Evolutionary conservation across 192 early-diverging fungal species (phyloP), one percentile per base, ranked within the genome.

Genomic region (Coemansia sp.): DNA sequence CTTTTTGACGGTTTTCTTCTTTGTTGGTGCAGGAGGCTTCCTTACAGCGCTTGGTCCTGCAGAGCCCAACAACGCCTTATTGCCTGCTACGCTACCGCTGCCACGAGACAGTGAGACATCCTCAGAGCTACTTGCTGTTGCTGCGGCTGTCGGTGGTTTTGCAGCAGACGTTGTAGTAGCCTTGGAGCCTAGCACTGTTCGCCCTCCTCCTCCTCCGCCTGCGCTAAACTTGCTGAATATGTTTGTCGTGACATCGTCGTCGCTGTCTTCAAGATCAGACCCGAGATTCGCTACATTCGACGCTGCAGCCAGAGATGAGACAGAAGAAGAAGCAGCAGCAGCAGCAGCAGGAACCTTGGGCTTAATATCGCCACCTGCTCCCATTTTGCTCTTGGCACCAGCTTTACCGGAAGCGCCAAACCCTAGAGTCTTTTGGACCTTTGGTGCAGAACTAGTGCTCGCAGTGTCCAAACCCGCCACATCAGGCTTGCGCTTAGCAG

Each of bases 261-360:
- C 81, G 58, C 81, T 84, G 65, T 84, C 81, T 7, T 78, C 76
- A 56, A 79, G 51, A 43, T 84, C 81, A 13, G 76, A 84, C 6
- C 76, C 76, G n/a, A 79, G 61, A n/a, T 70, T 83, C 68, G 64
- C 25, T 51, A 51, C 38, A 50, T 51, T 19, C 42, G 25, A n/a
- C 45, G 49, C 55, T 44, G 40, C 48, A 13, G 59, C 68, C 10
- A 59, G 32, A 12, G 53, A 13, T 10, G 44, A 16, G 32, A 4
- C 32, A 4, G 32, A 32, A 4, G 4, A 2, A 32, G 32, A 32
- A 4, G 4, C 32, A 32, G 32, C 32, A 32, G 4, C 32, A 32
- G 32, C 32, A 32, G 32, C 32, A 32, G 32, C 32, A 32, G 32
- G 2, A 17, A 46, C 11, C 5, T 45, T 32, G 32, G 50, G 9